Conservation (phyloP, 1,284 basidiomycete genomes). For the Cutaneotrichosporon sp. region DNA sequence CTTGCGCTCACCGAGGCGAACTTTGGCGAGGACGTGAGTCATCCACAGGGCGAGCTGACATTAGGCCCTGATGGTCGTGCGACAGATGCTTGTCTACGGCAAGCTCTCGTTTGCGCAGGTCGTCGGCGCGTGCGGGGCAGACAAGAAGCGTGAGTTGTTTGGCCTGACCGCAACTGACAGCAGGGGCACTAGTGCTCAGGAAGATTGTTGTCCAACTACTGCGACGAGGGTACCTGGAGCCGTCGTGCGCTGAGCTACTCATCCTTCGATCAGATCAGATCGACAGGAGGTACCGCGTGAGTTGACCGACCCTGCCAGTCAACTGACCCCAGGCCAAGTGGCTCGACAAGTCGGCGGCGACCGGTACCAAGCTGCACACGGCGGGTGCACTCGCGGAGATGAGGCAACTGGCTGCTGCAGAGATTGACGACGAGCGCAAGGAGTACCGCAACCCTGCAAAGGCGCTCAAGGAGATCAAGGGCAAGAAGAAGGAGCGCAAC, state of each 20-base stretch:
- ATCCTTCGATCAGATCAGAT: conserved; percentile 38
- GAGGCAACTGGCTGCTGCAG: conserved; percentile 9
- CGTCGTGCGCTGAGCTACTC: conserved; percentile 34
- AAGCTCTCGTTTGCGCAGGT: conserved; percentile 68
- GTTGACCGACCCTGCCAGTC: too few relatives aligned
- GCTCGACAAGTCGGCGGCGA: conserved; percentile 23
- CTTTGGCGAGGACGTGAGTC: conserved; percentile 68
- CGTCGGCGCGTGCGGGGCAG: conserved; percentile 22
- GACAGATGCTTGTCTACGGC: conserved; percentile 77
- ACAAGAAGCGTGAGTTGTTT: conserved; percentile 13
- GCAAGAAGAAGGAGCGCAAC: conserved; percentile 12
- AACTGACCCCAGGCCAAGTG: conserved; percentile 28
- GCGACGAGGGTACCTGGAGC: conserved; percentile 33
- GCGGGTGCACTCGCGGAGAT: conserved; percentile 48
- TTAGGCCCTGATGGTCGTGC: conserved; percentile 73
- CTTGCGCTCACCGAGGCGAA: conserved; percentile 70
- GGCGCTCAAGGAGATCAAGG: conserved; percentile 30
- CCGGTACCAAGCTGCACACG: conserved; percentile 47
- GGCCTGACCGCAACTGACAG: background rate
- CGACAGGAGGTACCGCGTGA: conserved; percentile 33
- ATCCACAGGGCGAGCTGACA: conserved; percentile 5
- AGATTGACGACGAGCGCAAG: conserved; percentile 34
- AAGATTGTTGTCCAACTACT: conserved; percentile 23
- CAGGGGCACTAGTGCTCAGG: conserved; percentile 11
- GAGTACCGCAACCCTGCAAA: conserved; percentile 35